Percentiles rank a stretch among this genome's conserved stretches.
phyloP scores from a whole-genome alignment of 2,329 filamentous ascomycete species.

The Westerdykella sp. region DNA sequence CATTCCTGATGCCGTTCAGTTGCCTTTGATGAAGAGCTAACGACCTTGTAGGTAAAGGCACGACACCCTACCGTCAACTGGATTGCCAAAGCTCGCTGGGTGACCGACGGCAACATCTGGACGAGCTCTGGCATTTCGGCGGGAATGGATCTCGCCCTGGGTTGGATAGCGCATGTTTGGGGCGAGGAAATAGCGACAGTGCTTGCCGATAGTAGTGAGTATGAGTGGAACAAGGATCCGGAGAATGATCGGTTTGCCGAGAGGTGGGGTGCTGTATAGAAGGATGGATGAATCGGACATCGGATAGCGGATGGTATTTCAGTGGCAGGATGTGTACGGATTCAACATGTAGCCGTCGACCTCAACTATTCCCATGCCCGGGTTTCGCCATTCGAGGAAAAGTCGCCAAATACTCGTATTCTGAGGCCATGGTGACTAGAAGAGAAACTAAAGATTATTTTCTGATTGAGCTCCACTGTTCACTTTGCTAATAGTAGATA shows the following conservation, averaged over 20 bases:
- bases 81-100: slow-evolving; percentile 58
- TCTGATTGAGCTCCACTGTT: too few species aligned
- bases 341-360: too few species aligned
- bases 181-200: slow-evolving; percentile 46
- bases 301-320: too few species aligned
- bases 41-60: slow-evolving; percentile 34
- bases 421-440: too few species aligned
- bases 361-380: too few species aligned
- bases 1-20: background rate
- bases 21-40: slow-evolving; percentile 2
- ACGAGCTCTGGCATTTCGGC: slow-evolving; percentile 58
- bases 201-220: slow-evolving; percentile 52
- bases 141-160: slow-evolving; percentile 57
- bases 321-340: too few species aligned
- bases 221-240: slow-evolving; percentile 49
- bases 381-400: too few species aligned
- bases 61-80: slow-evolving; percentile 52
- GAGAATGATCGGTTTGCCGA: slow-evolving; percentile 52
- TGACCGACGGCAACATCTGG: slow-evolving; percentile 61
- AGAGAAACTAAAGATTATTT: too few species aligned
- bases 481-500: too few species aligned
- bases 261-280: slow-evolving; percentile 22
- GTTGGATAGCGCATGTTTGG: slow-evolving; percentile 51
- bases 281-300: background rate
- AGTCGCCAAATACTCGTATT: too few species aligned